These are phyloP conservation scores for Dispira parvispora DNA, from an alignment of 192 early-diverging fungal genomes.

Conservation along the genomic window DNA sequence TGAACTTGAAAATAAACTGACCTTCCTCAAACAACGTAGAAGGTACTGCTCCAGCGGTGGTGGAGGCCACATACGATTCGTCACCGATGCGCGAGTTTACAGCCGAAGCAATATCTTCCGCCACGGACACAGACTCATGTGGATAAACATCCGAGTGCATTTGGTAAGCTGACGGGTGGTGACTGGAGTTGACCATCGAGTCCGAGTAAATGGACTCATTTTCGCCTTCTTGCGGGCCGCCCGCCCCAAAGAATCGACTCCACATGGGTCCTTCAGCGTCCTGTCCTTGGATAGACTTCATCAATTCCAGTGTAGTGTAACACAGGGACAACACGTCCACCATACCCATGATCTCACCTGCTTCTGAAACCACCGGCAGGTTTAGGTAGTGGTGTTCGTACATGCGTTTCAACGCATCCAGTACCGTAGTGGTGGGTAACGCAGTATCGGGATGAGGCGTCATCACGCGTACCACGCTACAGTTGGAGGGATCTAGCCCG, in stretches of 20 bases:
- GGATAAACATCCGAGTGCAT: slow-evolving; percentile 23
- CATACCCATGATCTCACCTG: slow-evolving; percentile 51
- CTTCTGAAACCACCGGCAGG: slow-evolving; percentile 60
- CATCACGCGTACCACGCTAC: slow-evolving; percentile 95
- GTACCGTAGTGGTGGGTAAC: slow-evolving; percentile 46
- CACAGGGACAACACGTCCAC: slow-evolving; percentile 72
- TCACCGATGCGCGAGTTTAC: slow-evolving; percentile 36
- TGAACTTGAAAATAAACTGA: slow-evolving; percentile 57
- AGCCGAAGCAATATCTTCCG: slow-evolving; percentile 31
- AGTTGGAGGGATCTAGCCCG: slow-evolving; percentile 70
- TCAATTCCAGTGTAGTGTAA: slow-evolving; percentile 67
- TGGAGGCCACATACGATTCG: slow-evolving; percentile 12
- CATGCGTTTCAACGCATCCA: slow-evolving; percentile 74
- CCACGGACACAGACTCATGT: slow-evolving; percentile 32
- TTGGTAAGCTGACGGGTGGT: slow-evolving; percentile 10
- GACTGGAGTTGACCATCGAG: slow-evolving; percentile 24
- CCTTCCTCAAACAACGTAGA: slow-evolving; percentile 20
- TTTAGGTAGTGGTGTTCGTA: slow-evolving; percentile 76
- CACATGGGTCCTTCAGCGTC: slow-evolving; percentile 43
- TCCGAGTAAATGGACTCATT: slow-evolving; percentile 46
- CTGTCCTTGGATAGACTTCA: slow-evolving; percentile 35
- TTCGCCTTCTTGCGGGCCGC: slow-evolving; percentile 34
- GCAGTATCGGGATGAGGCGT: slow-evolving; percentile 77
- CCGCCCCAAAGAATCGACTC: slow-evolving; percentile 52
- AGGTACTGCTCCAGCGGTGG: neutral